A percentile compares a stretch with the other conserved stretches of the same genome.
Evolutionary conservation across 306 rosid species (phyloP).

Genomic region (Prinsepia uniflora): DNA sequence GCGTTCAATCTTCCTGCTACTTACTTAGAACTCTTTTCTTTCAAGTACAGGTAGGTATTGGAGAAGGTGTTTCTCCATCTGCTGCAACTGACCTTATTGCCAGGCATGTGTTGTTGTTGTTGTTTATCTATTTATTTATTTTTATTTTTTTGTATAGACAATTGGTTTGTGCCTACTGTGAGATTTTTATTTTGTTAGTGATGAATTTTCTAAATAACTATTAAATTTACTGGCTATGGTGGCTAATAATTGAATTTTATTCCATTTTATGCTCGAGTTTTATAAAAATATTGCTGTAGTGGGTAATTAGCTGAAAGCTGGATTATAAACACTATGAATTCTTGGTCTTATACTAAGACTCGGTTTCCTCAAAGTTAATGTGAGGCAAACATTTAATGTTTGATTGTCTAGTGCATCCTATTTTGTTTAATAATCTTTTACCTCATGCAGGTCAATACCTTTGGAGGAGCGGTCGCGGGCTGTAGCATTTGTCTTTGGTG

Average conservation of each 20-base stretch:
- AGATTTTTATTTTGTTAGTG: background rate
- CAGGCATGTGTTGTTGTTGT: conserved; percentile 96
- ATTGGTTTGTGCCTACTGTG: background rate
- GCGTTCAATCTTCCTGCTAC: conserved; percentile 14
- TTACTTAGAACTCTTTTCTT: conserved; percentile 25
- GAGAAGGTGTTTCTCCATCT: conserved; percentile 99
- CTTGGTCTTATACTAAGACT: background rate
- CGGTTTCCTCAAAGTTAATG: too few relatives aligned
- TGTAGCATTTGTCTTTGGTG: conserved; percentile 95
- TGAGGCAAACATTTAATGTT: too few relatives aligned
- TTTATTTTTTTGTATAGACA: background rate
- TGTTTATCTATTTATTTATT: too few relatives aligned
- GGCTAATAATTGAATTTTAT: background rate
- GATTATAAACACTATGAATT: background rate
- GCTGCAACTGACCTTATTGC: conserved; percentile 98
- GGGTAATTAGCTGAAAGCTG: background rate
- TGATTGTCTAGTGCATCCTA: background rate
- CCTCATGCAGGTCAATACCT: conserved; percentile 73
- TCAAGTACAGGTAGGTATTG: conserved; percentile 81
- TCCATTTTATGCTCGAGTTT: background rate
- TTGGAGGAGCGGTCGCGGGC: conserved; percentile 97
- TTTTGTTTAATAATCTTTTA: background rate
- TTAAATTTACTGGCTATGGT: background rate
- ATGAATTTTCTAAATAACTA: too few relatives aligned
- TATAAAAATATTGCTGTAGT: background rate